These are phyloP conservation scores for Pterocarpus macrocarpus DNA, from an alignment of 306 rosid genomes.

Conservation along the genomic window DNA sequence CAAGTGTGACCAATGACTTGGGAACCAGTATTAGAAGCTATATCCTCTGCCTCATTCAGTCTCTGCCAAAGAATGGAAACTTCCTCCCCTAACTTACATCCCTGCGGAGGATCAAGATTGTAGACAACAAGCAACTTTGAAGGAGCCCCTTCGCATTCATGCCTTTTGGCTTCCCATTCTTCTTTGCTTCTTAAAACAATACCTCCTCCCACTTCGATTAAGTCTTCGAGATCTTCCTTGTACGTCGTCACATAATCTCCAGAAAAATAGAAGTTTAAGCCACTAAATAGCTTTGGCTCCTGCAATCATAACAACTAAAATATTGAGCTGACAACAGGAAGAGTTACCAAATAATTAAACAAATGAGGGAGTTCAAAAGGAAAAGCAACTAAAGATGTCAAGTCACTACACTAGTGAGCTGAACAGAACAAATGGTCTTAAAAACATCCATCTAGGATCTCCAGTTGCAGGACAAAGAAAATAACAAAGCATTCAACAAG, in stretches of 20 bases:
- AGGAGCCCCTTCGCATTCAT: conserved; percentile 37
- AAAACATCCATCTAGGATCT: conserved; percentile 26
- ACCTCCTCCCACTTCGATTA: conserved; percentile 82
- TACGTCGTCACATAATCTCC: conserved; percentile 70
- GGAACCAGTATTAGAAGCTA: conserved; percentile 64
- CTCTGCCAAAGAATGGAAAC: conserved; percentile 87
- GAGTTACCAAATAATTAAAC: conserved; percentile 7
- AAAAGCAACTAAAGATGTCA: neutral
- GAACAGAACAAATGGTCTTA: conserved; percentile 19
- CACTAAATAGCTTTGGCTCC: conserved; percentile 79
- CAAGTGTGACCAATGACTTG: conserved; percentile 83
- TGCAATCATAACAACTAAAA: conserved; percentile 47
- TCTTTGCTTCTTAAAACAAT: conserved; percentile 59
- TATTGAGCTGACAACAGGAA: neutral
- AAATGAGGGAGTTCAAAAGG: neutral
- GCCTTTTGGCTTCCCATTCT: conserved; percentile 52
- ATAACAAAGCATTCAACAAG: conserved; percentile 20
- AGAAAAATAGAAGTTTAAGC: conserved; percentile 71
- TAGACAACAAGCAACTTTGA: conserved; percentile 67
- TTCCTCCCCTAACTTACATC: conserved; percentile 83
- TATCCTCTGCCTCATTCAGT: conserved; percentile 76
- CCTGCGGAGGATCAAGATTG: conserved; percentile 83
- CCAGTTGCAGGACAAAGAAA: conserved; percentile 26
- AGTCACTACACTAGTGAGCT: neutral
- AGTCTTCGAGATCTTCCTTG: conserved; percentile 72